These are phyloP conservation scores for Mortierella sp. DNA, from an alignment of 371 early-diverging fungal genomes.

Conservation along the genomic window DNA sequence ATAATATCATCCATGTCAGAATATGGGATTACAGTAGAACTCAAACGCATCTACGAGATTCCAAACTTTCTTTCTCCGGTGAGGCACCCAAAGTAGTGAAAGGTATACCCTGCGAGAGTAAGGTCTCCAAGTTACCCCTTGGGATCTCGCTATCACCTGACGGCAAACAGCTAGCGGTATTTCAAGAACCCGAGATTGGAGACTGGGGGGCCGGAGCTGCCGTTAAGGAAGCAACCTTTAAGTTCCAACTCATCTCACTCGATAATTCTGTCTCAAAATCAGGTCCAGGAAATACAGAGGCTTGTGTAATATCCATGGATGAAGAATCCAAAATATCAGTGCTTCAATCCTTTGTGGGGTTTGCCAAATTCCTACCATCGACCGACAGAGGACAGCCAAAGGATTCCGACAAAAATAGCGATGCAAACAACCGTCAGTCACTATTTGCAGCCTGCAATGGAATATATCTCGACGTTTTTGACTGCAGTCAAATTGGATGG, in stretches of 20 bases:
- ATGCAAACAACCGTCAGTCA: not conserved
- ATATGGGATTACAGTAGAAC: not conserved
- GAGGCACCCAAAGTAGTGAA: not conserved
- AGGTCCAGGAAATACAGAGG: no score
- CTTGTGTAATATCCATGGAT: not conserved
- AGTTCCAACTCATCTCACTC: not conserved
- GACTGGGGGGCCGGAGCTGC: not conserved
- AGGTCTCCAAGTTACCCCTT: not conserved
- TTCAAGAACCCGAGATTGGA: not conserved
- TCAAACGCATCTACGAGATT: not conserved
- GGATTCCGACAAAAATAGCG: not conserved
- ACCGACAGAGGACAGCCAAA: no score
- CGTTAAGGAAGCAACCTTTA: not conserved
- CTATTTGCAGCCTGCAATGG: not conserved
- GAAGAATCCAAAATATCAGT: not conserved
- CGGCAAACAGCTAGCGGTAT: not conserved
- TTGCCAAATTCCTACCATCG: constrained; percentile 3
- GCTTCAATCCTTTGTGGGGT: not conserved
- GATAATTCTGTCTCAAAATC: no score
- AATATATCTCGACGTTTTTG: not conserved
- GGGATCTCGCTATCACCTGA: not conserved
- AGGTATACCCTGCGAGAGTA: not conserved
- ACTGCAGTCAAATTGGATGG: not conserved
- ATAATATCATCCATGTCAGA: not conserved
- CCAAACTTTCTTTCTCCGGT: not conserved